A percentile compares a stretch with the other conserved stretches of the same genome.
Evolutionary conservation across 257 asterid species (phyloP).

Genomic region (Coffea canephora): DNA sequence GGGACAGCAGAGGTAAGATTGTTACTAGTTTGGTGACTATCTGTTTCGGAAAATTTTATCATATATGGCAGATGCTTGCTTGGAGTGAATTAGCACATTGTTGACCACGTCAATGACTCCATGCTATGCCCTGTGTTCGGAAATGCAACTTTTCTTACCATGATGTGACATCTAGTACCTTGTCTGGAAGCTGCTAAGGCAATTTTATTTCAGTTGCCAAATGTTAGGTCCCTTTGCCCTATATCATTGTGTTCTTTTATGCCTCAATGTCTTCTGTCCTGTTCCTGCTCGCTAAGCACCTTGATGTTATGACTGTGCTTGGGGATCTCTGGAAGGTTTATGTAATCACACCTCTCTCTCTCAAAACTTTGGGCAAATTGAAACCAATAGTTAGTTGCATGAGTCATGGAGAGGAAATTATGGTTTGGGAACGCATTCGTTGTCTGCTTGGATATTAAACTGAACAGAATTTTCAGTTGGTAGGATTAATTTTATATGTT

Average conservation of each 20-base stretch:
- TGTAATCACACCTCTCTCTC: not conserved
- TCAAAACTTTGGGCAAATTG: not conserved
- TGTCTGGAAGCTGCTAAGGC: not conserved
- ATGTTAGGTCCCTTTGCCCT: not conserved
- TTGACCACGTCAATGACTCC: not conserved
- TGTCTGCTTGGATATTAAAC: not conserved
- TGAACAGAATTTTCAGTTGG: too few relatives aligned
- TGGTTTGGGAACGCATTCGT: not conserved
- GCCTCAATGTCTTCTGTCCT: not conserved
- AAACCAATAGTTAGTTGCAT: not conserved
- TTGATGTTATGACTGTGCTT: not conserved
- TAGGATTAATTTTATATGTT: not conserved
- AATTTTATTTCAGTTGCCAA: not conserved
- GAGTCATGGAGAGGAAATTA: not conserved
- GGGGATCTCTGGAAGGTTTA: not conserved
- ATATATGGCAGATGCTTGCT: not conserved
- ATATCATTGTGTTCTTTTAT: not conserved
- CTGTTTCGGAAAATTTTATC: not conserved
- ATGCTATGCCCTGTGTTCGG: not conserved
- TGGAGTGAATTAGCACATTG: not conserved
- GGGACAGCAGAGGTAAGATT: constrained; percentile 81
- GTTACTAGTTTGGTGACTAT: not conserved
- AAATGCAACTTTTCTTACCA: not conserved
- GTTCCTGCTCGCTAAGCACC: not conserved
- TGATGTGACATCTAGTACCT: not conserved